Evolutionary conservation across 73 alveolate species (phyloP).

Genomic region (Diophrys appendiculata): DNA sequence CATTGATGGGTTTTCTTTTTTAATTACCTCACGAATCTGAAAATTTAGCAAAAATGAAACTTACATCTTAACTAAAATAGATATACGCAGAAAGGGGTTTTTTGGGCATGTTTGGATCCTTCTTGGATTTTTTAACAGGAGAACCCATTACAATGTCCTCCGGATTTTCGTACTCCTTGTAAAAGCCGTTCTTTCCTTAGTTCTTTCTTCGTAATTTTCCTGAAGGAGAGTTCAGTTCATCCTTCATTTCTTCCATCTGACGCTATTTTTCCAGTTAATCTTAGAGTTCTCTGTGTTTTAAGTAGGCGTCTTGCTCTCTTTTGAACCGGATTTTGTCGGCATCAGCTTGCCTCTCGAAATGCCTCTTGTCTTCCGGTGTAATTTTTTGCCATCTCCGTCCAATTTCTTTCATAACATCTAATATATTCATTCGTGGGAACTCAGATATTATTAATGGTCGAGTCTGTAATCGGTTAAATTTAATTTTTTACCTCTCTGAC

Average conservation of each 20-base stretch:
- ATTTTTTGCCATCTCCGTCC: constrained; percentile 56
- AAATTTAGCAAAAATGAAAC: not conserved
- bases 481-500: constrained; percentile 50
- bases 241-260: not conserved
- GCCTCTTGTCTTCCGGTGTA: constrained; percentile 17
- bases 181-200: not conserved
- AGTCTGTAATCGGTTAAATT: constrained; percentile 1
- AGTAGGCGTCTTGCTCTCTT: constrained; percentile 20
- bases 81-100: constrained; percentile 69
- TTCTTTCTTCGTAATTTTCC: not conserved
- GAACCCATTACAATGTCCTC: constrained; percentile 5
- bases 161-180: not conserved
- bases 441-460: not conserved
- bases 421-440: not conserved
- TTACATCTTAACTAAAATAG: constrained; percentile 53
- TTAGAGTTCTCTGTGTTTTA: not conserved
- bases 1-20: constrained; percentile 34
- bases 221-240: not conserved
- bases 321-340: constrained; percentile 42
- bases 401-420: constrained; percentile 44
- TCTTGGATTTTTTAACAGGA: constrained; percentile 16
- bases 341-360: constrained; percentile 50
- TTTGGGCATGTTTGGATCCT: constrained; percentile 50
- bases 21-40: constrained; percentile 41
- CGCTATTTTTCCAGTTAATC: not conserved